A percentile compares a stretch with the other conserved stretches of the same genome.
phyloP scores from a whole-genome alignment of 805 yeast species.

The Sungouiella blattae region DNA sequence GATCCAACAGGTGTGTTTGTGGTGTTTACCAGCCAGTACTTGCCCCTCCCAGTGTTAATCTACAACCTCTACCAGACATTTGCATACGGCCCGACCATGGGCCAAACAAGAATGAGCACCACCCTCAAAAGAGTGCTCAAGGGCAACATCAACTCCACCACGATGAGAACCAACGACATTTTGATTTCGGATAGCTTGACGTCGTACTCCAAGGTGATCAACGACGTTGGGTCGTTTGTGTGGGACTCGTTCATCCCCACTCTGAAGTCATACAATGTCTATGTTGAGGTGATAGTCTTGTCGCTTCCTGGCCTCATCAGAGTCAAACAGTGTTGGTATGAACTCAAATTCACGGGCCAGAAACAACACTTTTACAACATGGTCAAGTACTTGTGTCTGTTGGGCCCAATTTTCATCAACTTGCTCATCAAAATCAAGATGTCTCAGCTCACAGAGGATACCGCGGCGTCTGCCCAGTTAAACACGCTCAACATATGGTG shows the following conservation, averaged over 20 bases:
- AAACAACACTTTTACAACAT: conserved; percentile 64
- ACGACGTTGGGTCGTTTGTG: conserved; percentile 61
- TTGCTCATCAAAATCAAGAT: conserved; percentile 18
- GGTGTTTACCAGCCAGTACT: conserved; percentile 10
- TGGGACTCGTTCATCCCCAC: conserved; percentile 37
- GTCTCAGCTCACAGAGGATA: conserved; percentile 8
- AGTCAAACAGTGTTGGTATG: conserved; percentile 76
- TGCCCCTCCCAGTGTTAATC: neutral
- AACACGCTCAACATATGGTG: conserved; percentile 34
- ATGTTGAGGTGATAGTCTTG: conserved; percentile 29
- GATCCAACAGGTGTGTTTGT: conserved; percentile 23
- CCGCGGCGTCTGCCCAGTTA: conserved; percentile 10
- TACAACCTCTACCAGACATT: conserved; percentile 23
- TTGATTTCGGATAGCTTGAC: conserved; percentile 80
- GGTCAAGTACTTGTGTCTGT: conserved; percentile 65
- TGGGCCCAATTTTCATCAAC: conserved; percentile 40
- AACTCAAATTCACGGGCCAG: conserved; percentile 51
- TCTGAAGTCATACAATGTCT: conserved; percentile 18
- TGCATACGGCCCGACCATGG: conserved; percentile 32
- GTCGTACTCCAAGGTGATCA: conserved; percentile 71
- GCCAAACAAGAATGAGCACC: conserved; percentile 41
- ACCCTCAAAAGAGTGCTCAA: conserved; percentile 50
- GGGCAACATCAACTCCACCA: conserved; percentile 57
- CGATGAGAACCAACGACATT: conserved; percentile 72
- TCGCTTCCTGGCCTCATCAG: conserved; percentile 70